Conservation (phyloP, 2,329 filamentous ascomycete genomes). For the Fusarium sp. region DNA sequence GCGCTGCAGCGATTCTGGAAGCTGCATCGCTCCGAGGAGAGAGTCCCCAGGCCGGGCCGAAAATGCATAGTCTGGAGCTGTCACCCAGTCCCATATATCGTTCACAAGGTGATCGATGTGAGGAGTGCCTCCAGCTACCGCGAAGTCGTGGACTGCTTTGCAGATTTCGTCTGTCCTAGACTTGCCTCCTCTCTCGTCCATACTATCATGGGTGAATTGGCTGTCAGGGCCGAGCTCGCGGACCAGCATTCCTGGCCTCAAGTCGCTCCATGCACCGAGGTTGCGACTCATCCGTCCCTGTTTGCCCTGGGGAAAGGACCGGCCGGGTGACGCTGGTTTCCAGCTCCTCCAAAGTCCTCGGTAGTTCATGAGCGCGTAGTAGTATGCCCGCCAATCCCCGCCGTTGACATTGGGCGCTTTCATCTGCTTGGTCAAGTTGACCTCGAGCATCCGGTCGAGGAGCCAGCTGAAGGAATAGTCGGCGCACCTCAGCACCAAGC, state of each 20-base stretch:
- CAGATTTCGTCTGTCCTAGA: background rate
- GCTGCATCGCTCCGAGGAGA: background rate
- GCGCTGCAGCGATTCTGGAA: background rate
- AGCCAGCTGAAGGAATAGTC: background rate
- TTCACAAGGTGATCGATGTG: background rate
- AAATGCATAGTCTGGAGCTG: background rate
- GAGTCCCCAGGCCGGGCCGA: background rate
- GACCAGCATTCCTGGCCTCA: background rate
- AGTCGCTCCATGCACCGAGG: background rate
- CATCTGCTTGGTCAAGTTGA: background rate
- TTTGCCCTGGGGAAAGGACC: background rate
- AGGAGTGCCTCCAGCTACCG: background rate
- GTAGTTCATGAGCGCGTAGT: background rate
- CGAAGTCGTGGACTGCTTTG: background rate
- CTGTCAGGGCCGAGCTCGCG: background rate
- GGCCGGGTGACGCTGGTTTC: background rate
- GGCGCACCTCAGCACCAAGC: background rate
- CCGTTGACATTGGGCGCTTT: background rate
- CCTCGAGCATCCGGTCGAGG: background rate
- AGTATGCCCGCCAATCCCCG: background rate
- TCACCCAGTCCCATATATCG: background rate
- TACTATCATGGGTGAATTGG: background rate
- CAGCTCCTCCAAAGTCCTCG: background rate
- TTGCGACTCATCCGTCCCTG: background rate
- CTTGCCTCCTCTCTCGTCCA: background rate